Evolutionary conservation across 345 rosid species (phyloP), one percentile per base, ranked within the genome.

Genomic region (Arabidopsis suecica): DNA sequence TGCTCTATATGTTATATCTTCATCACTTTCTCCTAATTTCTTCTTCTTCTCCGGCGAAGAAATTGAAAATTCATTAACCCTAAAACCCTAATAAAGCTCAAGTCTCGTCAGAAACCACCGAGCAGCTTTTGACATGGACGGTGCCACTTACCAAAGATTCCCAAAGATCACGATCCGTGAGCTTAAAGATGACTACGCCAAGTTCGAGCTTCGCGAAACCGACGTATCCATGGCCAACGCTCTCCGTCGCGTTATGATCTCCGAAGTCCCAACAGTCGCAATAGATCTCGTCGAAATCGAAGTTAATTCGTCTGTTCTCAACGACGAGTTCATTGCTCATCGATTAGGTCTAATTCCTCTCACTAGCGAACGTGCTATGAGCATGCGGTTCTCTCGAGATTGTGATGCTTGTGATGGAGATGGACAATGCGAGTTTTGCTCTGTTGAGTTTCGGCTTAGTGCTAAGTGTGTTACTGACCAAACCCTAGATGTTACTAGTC

Each of bases 391-490:
- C 88, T 91, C 98, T 12, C 87, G 97, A 0, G 97, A 91, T 82
- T 94, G 97, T 61, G 97, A 92, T 73, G 95, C 97, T 49, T 95
- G 97, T 62, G 97, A 95, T 55, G 97, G 97, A 1, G 99, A 94
- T 45, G 97, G 96, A 20, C 97, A 95, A 85, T 94, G 97, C 71
- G 99, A 92, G 86, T 92, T 80, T 74, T 92, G 97, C 86, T 92
- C 97, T 33, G 97, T 91, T 34, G 99, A 95, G 92, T 88, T 95
- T 67, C 88, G 80, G 28, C 87, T 94, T 18, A 76, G 89, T 0
- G 88, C 96, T 51, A 93, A 89, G 68, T 92, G 98, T 74, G 78
- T 88, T 34, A 67, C 80, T 13, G 99, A 93, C 76, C 94, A 93
- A 70, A 95, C 99, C 63, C 87, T 90, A 1, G 98, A 93, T 75